Conservation (phyloP, 768 basidiomycete genomes). For the Pisolithus albus region DNA sequence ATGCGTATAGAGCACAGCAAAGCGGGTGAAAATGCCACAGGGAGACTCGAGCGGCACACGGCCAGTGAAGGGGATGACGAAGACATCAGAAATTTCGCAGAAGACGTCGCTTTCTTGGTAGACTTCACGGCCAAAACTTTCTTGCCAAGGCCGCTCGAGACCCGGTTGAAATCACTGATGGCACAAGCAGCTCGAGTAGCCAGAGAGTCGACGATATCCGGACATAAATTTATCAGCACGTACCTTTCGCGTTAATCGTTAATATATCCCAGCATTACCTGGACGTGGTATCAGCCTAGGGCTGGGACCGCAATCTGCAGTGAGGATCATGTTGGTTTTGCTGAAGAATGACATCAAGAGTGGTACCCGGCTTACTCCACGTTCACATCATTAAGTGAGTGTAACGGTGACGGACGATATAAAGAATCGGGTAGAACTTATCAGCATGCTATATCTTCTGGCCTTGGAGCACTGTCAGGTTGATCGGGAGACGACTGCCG, state of each 20-base stretch:
- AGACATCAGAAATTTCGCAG: background rate
- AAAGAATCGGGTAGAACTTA: too few relatives aligned
- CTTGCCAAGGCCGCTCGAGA: background rate
- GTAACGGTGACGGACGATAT: too few relatives aligned
- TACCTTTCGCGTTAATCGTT: background rate
- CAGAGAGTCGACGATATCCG: background rate
- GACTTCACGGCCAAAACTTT: background rate
- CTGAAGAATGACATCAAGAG: too few relatives aligned
- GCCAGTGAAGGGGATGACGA: background rate
- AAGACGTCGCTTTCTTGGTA: background rate
- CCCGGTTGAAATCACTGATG: background rate
- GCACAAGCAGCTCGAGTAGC: background rate
- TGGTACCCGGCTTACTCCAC: too few relatives aligned
- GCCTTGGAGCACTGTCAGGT: too few relatives aligned
- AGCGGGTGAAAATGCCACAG: background rate
- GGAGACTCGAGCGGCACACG: background rate
- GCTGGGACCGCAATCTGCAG: too few relatives aligned
- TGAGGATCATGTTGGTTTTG: too few relatives aligned
- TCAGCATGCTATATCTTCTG: too few relatives aligned
- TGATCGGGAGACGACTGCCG: too few relatives aligned
- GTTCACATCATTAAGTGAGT: too few relatives aligned
- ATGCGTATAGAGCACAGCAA: conserved; percentile 2
- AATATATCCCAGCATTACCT: too few relatives aligned
- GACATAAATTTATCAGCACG: background rate
- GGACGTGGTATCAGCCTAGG: too few relatives aligned